Evolutionary conservation across 176 grass and related monocot genomes (phyloP).

Genomic region (Echinochloa phyllopogon): DNA sequence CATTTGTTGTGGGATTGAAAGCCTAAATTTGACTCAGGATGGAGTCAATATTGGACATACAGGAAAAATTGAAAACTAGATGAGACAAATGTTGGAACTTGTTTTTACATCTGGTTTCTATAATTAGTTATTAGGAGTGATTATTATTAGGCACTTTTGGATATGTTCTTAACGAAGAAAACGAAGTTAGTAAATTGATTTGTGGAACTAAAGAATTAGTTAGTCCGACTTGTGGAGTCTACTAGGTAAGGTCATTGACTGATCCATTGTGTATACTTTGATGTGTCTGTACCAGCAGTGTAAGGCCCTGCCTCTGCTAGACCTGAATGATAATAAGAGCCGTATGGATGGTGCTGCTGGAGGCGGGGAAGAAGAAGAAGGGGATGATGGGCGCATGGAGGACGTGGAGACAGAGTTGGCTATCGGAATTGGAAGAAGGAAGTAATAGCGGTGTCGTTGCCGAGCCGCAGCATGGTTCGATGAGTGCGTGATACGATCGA

Average conservation of each 20-base stretch:
- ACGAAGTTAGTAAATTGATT: background rate
- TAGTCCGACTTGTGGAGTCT: background rate
- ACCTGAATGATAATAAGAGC: conserved; percentile 14
- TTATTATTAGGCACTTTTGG: no score
- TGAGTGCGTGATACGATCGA: background rate
- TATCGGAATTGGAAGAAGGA: conserved; percentile 48
- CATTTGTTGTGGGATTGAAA: no score
- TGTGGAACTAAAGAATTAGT: background rate
- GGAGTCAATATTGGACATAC: no score
- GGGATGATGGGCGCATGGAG: conserved; percentile 28
- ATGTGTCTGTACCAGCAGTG: conserved; percentile 14
- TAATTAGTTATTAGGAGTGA: no score
- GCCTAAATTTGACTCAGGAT: no score
- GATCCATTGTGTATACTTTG: background rate
- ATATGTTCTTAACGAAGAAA: background rate
- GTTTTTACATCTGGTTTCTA: no score
- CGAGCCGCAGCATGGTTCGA: background rate
- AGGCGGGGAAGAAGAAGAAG: background rate
- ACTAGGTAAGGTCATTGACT: background rate
- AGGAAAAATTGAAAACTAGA: no score
- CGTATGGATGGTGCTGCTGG: background rate
- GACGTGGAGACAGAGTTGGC: conserved; percentile 80
- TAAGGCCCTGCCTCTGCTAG: conserved; percentile 42
- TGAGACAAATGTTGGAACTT: no score
- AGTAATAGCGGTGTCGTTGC: background rate